phyloP scores from a whole-genome alignment of 257 asterid species.

The Handroanthus guayacan region DNA sequence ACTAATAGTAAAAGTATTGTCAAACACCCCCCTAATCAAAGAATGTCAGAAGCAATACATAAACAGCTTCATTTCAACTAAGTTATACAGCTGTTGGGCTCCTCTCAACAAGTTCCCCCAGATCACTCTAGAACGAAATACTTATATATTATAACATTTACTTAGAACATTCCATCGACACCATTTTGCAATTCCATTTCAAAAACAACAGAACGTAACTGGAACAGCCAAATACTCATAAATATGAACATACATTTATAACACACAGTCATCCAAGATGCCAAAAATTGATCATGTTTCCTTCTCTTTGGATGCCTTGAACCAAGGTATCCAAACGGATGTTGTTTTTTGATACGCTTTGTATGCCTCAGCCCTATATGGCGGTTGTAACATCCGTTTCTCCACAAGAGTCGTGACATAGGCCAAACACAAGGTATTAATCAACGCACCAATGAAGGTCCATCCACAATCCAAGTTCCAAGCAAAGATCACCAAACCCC shows the following conservation, averaged over 20 bases:
- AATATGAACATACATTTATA: slow-evolving; percentile 36
- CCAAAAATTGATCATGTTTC: slow-evolving; percentile 32
- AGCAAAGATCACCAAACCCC: slow-evolving; percentile 77
- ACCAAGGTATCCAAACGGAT: slow-evolving; percentile 93
- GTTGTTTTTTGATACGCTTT: slow-evolving; percentile 70
- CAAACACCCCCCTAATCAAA: not conserved
- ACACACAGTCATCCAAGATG: slow-evolving; percentile 5
- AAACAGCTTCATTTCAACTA: not conserved
- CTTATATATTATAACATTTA: not conserved
- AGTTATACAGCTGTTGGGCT: not conserved
- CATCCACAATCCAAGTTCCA: slow-evolving; percentile 79
- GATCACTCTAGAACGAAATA: not conserved
- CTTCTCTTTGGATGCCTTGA: slow-evolving; percentile 50
- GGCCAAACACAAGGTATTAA: slow-evolving; percentile 77
- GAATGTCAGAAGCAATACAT: slow-evolving; percentile 2
- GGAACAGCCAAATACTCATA: slow-evolving; percentile 19
- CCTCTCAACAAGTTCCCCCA: not conserved
- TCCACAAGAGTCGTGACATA: slow-evolving; percentile 91
- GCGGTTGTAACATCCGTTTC: slow-evolving; percentile 74
- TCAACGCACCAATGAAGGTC: slow-evolving; percentile 70
- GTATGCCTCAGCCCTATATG: slow-evolving; percentile 79
- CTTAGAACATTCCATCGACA: not conserved
- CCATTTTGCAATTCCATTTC: slow-evolving; percentile 25
- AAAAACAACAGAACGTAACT: slow-evolving; percentile 20
- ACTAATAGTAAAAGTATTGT: too few species aligned